Evolutionary conservation across 2,329 filamentous ascomycete species (phyloP).

Genomic region (Fusarium chaquense): DNA sequence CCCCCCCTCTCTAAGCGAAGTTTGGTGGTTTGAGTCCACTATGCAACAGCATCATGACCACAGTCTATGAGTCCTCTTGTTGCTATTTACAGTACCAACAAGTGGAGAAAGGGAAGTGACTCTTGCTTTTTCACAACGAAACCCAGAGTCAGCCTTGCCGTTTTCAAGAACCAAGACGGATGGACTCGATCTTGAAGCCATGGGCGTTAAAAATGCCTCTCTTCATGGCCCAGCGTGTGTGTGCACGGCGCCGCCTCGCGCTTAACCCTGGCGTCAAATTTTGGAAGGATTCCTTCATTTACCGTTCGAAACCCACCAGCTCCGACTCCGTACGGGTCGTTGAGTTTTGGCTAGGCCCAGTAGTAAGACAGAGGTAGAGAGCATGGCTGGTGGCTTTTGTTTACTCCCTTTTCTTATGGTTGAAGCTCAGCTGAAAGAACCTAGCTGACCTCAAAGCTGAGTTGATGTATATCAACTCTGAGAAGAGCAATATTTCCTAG

Average conservation of each 20-base stretch:
- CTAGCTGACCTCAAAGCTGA: conserved; percentile 8
- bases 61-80: neutral
- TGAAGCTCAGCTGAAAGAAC: conserved; percentile 15
- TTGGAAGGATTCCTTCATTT: conserved; percentile 16
- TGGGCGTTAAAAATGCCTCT: conserved; percentile 27
- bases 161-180: conserved; percentile 17
- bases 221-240: neutral
- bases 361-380: neutral
- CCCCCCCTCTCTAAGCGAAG: neutral
- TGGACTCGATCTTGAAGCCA: conserved; percentile 4
- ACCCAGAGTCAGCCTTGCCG: conserved; percentile 44
- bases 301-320: neutral
- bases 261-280: conserved; percentile 37
- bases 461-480: neutral
- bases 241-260: conserved; percentile 37
- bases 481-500: neutral
- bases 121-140: conserved; percentile 14
- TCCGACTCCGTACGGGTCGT: conserved; percentile 6
- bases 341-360: conserved; percentile 17
- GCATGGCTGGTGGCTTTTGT: neutral
- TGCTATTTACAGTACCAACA: conserved; percentile 40
- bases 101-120: conserved; percentile 28
- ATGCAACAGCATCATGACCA: neutral
- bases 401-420: neutral
- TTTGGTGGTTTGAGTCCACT: neutral